phyloP scores from a whole-genome alignment of 176 grass and related monocot species.

The Aegilops sharonensis region DNA sequence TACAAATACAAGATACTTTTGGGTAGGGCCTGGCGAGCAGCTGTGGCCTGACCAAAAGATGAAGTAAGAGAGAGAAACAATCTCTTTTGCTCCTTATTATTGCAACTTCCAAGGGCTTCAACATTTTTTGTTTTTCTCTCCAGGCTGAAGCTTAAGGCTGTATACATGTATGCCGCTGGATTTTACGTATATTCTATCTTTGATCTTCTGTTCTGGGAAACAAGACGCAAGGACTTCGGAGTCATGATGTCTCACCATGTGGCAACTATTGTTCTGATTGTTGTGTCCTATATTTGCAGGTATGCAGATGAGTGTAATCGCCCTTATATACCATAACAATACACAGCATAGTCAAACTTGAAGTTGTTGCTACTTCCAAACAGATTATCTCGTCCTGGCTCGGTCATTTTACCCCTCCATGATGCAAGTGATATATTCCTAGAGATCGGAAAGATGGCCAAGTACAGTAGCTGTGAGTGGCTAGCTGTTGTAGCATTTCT shows the following conservation, averaged over 20 bases:
- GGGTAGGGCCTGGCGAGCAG: slow-evolving; percentile 79
- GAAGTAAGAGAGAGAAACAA: slow-evolving; percentile 46
- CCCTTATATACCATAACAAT: neutral
- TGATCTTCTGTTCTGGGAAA: slow-evolving; percentile 90
- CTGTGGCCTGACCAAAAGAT: slow-evolving; percentile 87
- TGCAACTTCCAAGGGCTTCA: neutral
- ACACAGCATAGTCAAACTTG: neutral
- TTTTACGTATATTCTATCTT: slow-evolving; percentile 96
- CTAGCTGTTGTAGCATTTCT: slow-evolving; percentile 60
- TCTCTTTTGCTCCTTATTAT: slow-evolving; percentile 8
- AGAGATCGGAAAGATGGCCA: slow-evolving; percentile 85
- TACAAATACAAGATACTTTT: slow-evolving; percentile 67
- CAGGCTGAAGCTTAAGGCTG: slow-evolving; percentile 80
- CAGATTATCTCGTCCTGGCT: slow-evolving; percentile 78
- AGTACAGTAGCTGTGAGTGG: slow-evolving; percentile 69
- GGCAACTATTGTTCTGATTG: slow-evolving; percentile 67
- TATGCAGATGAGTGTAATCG: slow-evolving; percentile 6
- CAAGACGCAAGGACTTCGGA: slow-evolving; percentile 67
- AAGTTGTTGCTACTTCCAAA: slow-evolving; percentile 21
- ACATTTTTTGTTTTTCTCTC: slow-evolving; percentile 22
- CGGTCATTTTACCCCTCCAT: slow-evolving; percentile 74
- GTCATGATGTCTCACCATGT: slow-evolving; percentile 84
- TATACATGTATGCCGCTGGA: slow-evolving; percentile 85
- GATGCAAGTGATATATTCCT: slow-evolving; percentile 88
- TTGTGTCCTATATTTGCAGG: slow-evolving; percentile 84